Evolutionary conservation across 805 yeast species (phyloP).

Genomic region (Yarrowia hollandica): DNA sequence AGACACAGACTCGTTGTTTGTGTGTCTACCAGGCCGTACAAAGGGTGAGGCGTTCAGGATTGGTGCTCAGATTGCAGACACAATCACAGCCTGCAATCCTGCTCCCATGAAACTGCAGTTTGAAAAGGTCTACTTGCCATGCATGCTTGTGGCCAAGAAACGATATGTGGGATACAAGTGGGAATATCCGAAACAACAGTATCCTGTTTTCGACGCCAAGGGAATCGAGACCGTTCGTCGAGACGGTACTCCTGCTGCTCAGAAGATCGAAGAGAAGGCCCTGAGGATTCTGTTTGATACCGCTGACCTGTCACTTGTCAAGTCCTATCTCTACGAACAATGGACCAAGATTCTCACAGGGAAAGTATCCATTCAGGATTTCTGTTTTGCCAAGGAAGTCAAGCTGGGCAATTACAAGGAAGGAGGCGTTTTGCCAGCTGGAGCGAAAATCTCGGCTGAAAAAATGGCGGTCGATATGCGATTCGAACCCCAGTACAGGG

Average conservation of each 20-base stretch:
- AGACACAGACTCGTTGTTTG: conserved; percentile 92
- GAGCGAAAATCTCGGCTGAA: conserved; percentile 76
- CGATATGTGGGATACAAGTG: conserved; percentile 86
- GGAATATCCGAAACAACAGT: conserved; percentile 55
- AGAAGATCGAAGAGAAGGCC: conserved; percentile 70
- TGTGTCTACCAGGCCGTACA: conserved; percentile 81
- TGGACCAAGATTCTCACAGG: conserved; percentile 67
- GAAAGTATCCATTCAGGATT: conserved; percentile 70
- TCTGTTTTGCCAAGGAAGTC: conserved; percentile 90
- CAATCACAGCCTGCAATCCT: conserved; percentile 67
- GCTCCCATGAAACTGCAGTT: conserved; percentile 80
- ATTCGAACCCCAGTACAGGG: conserved; percentile 82
- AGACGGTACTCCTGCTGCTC: conserved; percentile 94
- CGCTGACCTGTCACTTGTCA: conserved; percentile 67
- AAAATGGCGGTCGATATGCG: conserved; percentile 64
- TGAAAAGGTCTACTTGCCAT: conserved; percentile 91
- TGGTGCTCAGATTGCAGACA: conserved; percentile 68
- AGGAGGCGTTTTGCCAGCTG: conserved; percentile 78
- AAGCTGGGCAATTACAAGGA: conserved; percentile 78
- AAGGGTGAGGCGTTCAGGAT: conserved; percentile 72
- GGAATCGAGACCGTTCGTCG: conserved; percentile 94
- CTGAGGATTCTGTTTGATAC: conserved; percentile 71
- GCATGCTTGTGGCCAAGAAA: conserved; percentile 79
- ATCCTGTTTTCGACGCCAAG: conserved; percentile 85
- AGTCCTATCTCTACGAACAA: conserved; percentile 61